Evolutionary conservation across 768 basidiomycete species (phyloP), one percentile per base, ranked within the genome.

Genomic region (Dictyophora rubrovolvata): DNA sequence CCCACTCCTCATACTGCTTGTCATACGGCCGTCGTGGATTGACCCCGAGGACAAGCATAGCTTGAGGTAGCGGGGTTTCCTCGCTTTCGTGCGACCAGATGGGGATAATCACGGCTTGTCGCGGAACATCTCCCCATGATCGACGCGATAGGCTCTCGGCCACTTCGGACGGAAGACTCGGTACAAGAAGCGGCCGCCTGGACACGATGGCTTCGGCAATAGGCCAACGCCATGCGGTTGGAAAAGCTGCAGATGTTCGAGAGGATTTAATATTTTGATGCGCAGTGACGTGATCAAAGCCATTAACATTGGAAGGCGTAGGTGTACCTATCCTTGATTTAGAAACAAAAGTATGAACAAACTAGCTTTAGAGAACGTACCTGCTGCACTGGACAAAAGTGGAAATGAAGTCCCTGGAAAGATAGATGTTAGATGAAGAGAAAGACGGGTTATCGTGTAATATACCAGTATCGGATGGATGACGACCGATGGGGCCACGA

Each of bases 21-120:
- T 69, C 68, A 34, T 65, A 68, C 18, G 60, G 61, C 18, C 66
- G 56, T 20, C 68, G 59, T 14, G 68, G 62, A 52, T 69, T 69
- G 23, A 69, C 20, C 4, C 68, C 68, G 20, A 68, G 11, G 52
- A 69, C 61, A 14, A 69, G 61, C 2, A 69, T 62, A 17, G 65
- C 66, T 22, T 53, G 54, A 8, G 65, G 65, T 1, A 60, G 57
- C 34, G 42, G 60, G n/a, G 37, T 35, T 18, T 46, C 48, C 14
- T 54, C 42, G 5, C 59, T 48, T 37, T 62, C 63, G 20, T 65
- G 64, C 11, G 61, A 55, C 18, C 56, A 49, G 23, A 67, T 60
- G 7, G 66, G 66, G 10, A 67, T 61, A 21, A 67, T 55, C 18
- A 67, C 59, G 0, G 66, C 64, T 37, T 67, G 64, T 12, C 64